Percentiles rank a stretch among this genome's conserved stretches.
phyloP scores from a whole-genome alignment of 768 basidiomycete species.

The Kondoa subrosea region DNA sequence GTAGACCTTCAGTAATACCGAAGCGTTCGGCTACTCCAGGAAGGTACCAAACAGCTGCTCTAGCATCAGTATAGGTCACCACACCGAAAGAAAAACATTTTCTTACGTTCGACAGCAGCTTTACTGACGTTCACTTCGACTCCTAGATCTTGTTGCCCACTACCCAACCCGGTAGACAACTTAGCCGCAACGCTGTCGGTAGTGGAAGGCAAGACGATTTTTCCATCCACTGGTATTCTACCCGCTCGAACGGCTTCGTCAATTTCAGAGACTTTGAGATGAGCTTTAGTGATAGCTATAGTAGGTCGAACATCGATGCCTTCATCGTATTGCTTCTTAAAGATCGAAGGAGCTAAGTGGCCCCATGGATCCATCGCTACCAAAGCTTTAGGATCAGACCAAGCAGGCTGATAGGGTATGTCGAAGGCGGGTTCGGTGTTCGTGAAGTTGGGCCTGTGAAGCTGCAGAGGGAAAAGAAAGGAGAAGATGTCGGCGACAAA shows the following conservation, averaged over 20 bases:
- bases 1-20: constrained; percentile 51
- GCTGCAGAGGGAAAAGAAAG: constrained; percentile 7
- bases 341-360: constrained; percentile 61
- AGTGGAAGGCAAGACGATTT: constrained; percentile 45
- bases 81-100: no score
- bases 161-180: neutral
- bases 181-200: constrained; percentile 17
- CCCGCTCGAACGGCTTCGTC: constrained; percentile 64
- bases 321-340: constrained; percentile 45
- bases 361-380: constrained; percentile 91
- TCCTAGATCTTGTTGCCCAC: constrained; percentile 29
- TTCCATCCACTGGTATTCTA: constrained; percentile 59
- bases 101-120: constrained; percentile 89
- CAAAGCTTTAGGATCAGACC: constrained; percentile 62
- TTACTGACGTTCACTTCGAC: constrained; percentile 79
- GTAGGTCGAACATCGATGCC: constrained; percentile 74
- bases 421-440: constrained; percentile 69
- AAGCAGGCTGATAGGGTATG: constrained; percentile 58
- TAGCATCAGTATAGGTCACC: no score
- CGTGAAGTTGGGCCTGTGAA: constrained; percentile 46
- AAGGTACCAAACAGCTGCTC: constrained; percentile 77
- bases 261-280: constrained; percentile 85
- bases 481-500: no score
- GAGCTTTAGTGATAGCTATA: constrained; percentile 76
- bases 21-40: constrained; percentile 65